Evolutionary conservation across 2,329 filamentous ascomycete genomes (phyloP).

Genomic region (Pseudocercospora macadamiae): DNA sequence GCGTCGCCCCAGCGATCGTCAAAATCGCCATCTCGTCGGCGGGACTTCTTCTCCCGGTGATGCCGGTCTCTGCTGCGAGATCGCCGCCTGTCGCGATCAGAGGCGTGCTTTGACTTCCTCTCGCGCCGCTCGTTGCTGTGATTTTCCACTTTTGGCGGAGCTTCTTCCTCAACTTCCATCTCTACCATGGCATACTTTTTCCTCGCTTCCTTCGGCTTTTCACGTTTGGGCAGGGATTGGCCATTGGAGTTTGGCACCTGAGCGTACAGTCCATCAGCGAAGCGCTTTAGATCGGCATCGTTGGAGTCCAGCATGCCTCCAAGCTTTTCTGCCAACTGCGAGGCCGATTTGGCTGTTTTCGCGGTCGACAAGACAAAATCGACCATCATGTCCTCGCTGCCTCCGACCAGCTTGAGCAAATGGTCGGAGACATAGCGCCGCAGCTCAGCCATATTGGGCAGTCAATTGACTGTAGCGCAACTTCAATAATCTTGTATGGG

Average conservation of each 20-base stretch:
- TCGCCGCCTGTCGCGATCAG: constrained; percentile 42
- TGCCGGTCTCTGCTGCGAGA: constrained; percentile 43
- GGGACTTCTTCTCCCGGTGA: constrained; percentile 51
- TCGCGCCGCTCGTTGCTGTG: constrained; percentile 30
- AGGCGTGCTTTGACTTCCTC: constrained; percentile 42
- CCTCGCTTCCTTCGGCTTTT: constrained; percentile 40
- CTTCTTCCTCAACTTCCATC: constrained; percentile 53
- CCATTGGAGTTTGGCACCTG: constrained; percentile 36
- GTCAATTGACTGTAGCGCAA: neutral
- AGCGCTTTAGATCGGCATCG: constrained; percentile 49
- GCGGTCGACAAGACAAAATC: constrained; percentile 62
- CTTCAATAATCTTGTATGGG: neutral
- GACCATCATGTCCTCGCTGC: constrained; percentile 58
- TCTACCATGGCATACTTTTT: constrained; percentile 59
- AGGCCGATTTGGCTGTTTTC: constrained; percentile 52
- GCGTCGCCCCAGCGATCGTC: constrained; percentile 85
- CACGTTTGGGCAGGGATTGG: constrained; percentile 19
- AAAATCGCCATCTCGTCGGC: constrained; percentile 61
- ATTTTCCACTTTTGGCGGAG: constrained; percentile 26
- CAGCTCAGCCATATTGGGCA: constrained; percentile 38
- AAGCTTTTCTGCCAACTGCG: constrained; percentile 55
- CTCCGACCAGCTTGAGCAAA: constrained; percentile 57
- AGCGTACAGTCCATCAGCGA: constrained; percentile 52
- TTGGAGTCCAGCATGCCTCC: constrained; percentile 55
- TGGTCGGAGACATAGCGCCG: constrained; percentile 51